Evolutionary conservation across 768 basidiomycete genomes (phyloP).

Genomic region (Cubamyces lactineus): DNA sequence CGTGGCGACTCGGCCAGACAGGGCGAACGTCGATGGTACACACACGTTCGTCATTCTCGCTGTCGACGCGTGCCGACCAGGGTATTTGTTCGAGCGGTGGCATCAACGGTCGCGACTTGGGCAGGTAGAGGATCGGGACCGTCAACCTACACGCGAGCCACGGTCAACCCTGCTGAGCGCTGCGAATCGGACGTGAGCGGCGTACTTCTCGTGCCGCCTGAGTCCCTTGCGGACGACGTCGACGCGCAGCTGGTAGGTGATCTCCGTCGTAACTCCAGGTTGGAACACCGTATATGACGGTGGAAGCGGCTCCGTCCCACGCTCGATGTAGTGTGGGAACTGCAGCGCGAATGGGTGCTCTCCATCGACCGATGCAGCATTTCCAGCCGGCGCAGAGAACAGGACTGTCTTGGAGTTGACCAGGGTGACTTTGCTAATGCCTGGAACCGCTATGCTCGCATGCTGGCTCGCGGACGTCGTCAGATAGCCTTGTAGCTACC

Average conservation of each 20-base stretch:
- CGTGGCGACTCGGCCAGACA: conserved; percentile 18
- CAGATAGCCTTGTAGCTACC: conserved; percentile 43
- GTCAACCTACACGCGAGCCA: conserved; percentile 13
- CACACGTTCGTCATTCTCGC: conserved; percentile 34
- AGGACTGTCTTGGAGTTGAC: conserved; percentile 36
- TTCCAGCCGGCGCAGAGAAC: conserved; percentile 29
- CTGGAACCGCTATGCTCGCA: conserved; percentile 29
- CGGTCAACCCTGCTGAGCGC: conserved; percentile 9
- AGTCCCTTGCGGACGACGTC: conserved; percentile 45
- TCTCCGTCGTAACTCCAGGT: conserved; percentile 35
- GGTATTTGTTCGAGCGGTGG: conserved; percentile 41
- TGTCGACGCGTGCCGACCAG: conserved; percentile 28
- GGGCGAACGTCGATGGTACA: conserved; percentile 32
- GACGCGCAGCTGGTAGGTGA: conserved; percentile 43
- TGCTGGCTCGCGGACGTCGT: conserved; percentile 38
- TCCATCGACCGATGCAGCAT: conserved; percentile 30
- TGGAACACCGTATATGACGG: conserved; percentile 42
- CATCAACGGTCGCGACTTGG: conserved; percentile 43
- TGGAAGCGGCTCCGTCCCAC: conserved; percentile 37
- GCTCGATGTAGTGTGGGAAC: conserved; percentile 41
- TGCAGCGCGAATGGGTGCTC: conserved; percentile 43
- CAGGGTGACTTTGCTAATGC: conserved; percentile 34
- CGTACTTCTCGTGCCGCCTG: conserved; percentile 44
- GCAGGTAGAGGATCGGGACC: conserved; percentile 47
- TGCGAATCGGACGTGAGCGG: conserved; percentile 5